These are phyloP conservation scores for Candida krabiensis DNA, from an alignment of 805 yeast species.

Conservation along the genomic window DNA sequence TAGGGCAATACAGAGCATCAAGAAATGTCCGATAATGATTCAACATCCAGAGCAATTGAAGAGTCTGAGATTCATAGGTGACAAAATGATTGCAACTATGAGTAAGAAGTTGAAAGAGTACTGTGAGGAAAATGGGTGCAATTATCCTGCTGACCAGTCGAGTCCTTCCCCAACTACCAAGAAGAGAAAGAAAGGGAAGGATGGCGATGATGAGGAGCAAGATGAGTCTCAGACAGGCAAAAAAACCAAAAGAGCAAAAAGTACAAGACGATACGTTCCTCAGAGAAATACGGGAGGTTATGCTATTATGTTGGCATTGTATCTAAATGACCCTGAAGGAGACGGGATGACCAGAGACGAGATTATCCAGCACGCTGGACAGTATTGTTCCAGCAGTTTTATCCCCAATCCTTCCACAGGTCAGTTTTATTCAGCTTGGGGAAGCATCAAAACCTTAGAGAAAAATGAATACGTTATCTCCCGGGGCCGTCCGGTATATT, in stretches of 20 bases:
- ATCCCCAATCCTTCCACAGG: slow-evolving; percentile 56
- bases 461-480: slow-evolving; percentile 57
- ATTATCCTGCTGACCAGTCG: slow-evolving; percentile 40
- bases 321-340: slow-evolving; percentile 44
- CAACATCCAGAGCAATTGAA: slow-evolving; percentile 57
- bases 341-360: slow-evolving; percentile 67
- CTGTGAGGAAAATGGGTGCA: slow-evolving; percentile 55
- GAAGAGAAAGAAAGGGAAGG: slow-evolving; percentile 5
- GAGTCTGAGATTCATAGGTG: slow-evolving; percentile 69
- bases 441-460: slow-evolving; percentile 59
- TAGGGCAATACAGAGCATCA: slow-evolving; percentile 56
- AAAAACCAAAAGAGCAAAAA: slow-evolving; percentile 10
- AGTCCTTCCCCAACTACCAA: slow-evolving; percentile 2
- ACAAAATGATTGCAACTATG: slow-evolving; percentile 56
- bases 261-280: slow-evolving; percentile 58
- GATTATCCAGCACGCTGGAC: slow-evolving; percentile 52
- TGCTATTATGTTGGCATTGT: slow-evolving; percentile 68
- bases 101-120: slow-evolving; percentile 46
- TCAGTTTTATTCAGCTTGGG: slow-evolving; percentile 77
- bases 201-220: slow-evolving; percentile 2
- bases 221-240: slow-evolving; percentile 4
- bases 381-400: slow-evolving; percentile 59
- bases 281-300: slow-evolving; percentile 78
- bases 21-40: slow-evolving; percentile 44
- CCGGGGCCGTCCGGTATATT: slow-evolving; percentile 59